These are phyloP conservation scores for Fusarium falciforme DNA, from an alignment of 2,329 filamentous ascomycete genomes.

Conservation along the genomic window DNA sequence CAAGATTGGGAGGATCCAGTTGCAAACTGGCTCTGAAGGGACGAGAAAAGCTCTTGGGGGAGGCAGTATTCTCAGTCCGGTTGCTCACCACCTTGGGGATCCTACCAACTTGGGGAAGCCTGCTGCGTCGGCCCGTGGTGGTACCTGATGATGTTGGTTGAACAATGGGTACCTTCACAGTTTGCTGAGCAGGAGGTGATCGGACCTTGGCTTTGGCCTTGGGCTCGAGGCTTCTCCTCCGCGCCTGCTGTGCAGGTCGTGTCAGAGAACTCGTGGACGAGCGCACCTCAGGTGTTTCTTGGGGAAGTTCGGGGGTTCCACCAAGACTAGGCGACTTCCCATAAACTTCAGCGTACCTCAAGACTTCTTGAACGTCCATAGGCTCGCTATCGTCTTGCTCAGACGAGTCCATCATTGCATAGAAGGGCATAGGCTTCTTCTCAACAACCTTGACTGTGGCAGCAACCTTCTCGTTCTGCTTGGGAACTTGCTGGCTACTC, in stretches of 20 bases:
- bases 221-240: neutral
- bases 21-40: constrained; percentile 74
- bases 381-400: constrained; percentile 63
- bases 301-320: constrained; percentile 26
- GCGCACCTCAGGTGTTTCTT: constrained; percentile 28
- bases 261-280: constrained; percentile 15
- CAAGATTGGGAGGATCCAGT: constrained; percentile 45
- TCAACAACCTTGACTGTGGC: constrained; percentile 62
- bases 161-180: constrained; percentile 6
- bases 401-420: constrained; percentile 70
- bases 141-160: constrained; percentile 5
- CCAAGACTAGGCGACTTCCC: constrained; percentile 33
- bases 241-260: constrained; percentile 11
- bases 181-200: constrained; percentile 17
- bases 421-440: constrained; percentile 67
- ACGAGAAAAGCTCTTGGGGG: constrained; percentile 85
- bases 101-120: constrained; percentile 83
- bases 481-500: constrained; percentile 55
- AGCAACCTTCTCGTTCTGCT: constrained; percentile 56
- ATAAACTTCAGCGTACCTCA: constrained; percentile 61
- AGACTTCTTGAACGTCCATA: constrained; percentile 55
- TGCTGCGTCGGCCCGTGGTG: constrained; percentile 56
- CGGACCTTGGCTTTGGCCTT: constrained; percentile 17
- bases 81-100: constrained; percentile 85
- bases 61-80: constrained; percentile 69